Base-by-base conservation (phyloP, 1,139 yeast genomes). In the Geotrichum bryndzae region DNA sequence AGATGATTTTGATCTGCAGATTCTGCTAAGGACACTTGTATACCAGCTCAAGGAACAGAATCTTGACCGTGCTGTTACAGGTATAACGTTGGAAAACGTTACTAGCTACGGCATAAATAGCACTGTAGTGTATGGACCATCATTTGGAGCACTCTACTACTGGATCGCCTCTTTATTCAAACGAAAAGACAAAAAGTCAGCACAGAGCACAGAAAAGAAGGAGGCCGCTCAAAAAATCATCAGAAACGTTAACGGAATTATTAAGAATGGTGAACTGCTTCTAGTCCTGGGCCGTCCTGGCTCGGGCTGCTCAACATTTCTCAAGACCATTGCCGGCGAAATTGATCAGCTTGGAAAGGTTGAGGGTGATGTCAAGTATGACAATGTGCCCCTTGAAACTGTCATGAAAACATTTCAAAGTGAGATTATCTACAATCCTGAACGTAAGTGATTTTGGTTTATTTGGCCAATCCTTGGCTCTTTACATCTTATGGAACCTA, bases 231-330 rank as follows among this genome's bases (percentile, higher is more conserved):
- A 83, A 71, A 74, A 78, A 60, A 81, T 84, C 59, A 77, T 84
- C 63, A 75, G 77, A 66, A 71, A 74, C 64, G 65, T 79, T 65
- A 70, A 73, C 69, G 77, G 84, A 65, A 68, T 72, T 64, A 74
- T 83, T 15, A 77, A 77, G 64, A 79, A 83, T 18, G 87, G 87
- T 63, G 87, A 84, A 69, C 80, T 84, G 83, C 76, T 82, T 55
- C 76, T 84, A 65, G 87, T 84, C 2, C 77, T 85, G 56, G 89
- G 88, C 59, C 79, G 86, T 66, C 88, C 88, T 8, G 89, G 88
- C 64, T 82, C 88, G 25, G 88, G 88, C 61, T 84, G 88, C 70
- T 79, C 87, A 5, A 80, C 87, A 13, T 76, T 84, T 51, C 75
- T 85, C 68, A 82, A 82, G 68, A 75, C 85, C 53, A 66, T 83